These are phyloP conservation scores for Spatholobus suberectus DNA, from an alignment of 306 rosid genomes.

Conservation along the genomic window DNA sequence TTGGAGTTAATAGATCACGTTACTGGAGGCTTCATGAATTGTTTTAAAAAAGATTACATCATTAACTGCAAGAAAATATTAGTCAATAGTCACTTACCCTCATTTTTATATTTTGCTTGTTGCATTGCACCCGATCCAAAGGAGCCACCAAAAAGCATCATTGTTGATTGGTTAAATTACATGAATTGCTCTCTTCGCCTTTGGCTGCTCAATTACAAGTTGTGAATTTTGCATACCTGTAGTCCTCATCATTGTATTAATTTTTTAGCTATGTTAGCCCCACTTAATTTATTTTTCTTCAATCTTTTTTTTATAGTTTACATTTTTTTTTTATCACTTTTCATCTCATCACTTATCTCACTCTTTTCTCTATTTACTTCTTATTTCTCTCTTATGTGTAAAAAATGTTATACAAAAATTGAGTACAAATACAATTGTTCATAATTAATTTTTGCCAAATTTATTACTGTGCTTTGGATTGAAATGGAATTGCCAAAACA, in stretches of 20 bases:
- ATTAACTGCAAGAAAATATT: not conserved
- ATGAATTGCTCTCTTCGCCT: not conserved
- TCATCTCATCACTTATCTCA: not conserved
- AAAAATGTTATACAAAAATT: not conserved
- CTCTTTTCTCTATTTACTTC: not conserved
- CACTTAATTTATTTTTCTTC: not conserved
- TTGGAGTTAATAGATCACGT: no score
- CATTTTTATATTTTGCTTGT: not conserved
- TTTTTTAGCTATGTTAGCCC: not conserved
- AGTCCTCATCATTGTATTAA: no score
- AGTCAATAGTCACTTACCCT: not conserved
- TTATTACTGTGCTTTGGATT: not conserved
- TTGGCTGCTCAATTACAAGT: not conserved
- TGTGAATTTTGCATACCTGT: not conserved
- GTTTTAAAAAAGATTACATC: not conserved
- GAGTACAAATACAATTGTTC: not conserved
- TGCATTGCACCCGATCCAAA: not conserved
- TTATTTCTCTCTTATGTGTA: not conserved
- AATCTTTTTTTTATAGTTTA: not conserved
- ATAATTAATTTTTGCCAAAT: not conserved
- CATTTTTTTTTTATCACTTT: not conserved
- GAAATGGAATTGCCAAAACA: slow-evolving; percentile 20
- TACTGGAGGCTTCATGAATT: not conserved
- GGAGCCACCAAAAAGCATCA: not conserved
- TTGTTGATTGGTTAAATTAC: not conserved